Evolutionary conservation across 305 asterid species (phyloP), one percentile per base, ranked within the genome.

Genomic region (Rubia tinctorum): DNA sequence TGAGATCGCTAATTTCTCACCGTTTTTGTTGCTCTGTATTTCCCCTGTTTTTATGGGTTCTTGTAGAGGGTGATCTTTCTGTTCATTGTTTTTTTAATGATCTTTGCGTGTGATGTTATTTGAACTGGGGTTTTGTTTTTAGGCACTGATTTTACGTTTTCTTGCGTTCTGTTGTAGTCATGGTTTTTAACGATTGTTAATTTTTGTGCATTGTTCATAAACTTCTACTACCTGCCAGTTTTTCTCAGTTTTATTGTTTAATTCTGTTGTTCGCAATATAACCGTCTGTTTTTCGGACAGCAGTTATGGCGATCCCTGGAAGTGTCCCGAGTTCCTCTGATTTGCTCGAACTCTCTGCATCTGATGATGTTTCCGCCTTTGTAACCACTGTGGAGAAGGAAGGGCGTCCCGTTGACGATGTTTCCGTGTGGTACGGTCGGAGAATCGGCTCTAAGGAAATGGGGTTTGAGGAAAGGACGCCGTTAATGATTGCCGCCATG

Each of bases 401-500:
- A 44, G 85, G 83, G 30, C 72, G 20, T 45, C 65, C 59, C 49
- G 34, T 79, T 18, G 73, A 81, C 53, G 85, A 81, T 68, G 68
- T 72, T 15, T 77, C 83, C 8, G 64, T 74, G 23, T 84, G 87
- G 87, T 84, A 81, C 59, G 82, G 79, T 14, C 79, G 81, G 55
- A 81, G 73, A 81, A 75, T 76, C 63, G 83, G 84, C 64, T 71
- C 76, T 2, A 84, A 72, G 68, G 74, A 72, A 76, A 81, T 84
- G 87, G 87, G 78, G 5, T 68, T 75, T 17, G 84, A 81, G 27
- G 85, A 81, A 70, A 78, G 87, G 80, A 81, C 83, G 4, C 83
- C 87, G 3, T 75, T 84, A 30, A 76, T 81, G 85, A 79, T 84
- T 60, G 87, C 87, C 77, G 74, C 87, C 15, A 74, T 76, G 75